These are phyloP conservation scores for Chalciporus pseudorubinellus DNA, from an alignment of 768 basidiomycete species.

Conservation along the genomic window DNA sequence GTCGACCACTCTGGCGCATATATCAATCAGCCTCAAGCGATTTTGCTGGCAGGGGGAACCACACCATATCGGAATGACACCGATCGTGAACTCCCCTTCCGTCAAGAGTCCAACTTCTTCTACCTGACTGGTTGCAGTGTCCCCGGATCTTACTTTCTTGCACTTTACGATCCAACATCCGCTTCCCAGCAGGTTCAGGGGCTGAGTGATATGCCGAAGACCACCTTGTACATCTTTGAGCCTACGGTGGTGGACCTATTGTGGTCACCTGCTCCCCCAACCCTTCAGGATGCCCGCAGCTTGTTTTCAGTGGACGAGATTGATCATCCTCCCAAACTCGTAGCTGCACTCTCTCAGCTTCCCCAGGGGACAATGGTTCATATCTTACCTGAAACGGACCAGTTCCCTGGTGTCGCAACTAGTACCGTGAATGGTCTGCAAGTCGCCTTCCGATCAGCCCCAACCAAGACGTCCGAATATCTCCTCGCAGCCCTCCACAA, in stretches of 20 bases:
- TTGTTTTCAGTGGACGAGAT: constrained; percentile 63
- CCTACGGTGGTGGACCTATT: constrained; percentile 70
- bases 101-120: constrained; percentile 83
- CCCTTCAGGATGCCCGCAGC: constrained; percentile 52
- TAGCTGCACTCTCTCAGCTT: constrained; percentile 44
- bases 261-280: constrained; percentile 87
- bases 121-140: constrained; percentile 81
- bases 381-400: constrained; percentile 46
- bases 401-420: constrained; percentile 18
- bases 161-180: constrained; percentile 47
- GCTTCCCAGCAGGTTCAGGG: constrained; percentile 33
- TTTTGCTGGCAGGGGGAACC: constrained; percentile 64
- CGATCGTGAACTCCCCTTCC: constrained; percentile 74
- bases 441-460: not conserved
- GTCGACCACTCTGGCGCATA: not conserved
- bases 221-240: constrained; percentile 78
- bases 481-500: constrained; percentile 78
- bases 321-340: constrained; percentile 47
- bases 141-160: constrained; percentile 65
- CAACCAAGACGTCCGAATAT: constrained; percentile 35
- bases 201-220: constrained; percentile 36
- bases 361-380: constrained; percentile 61
- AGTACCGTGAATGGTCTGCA: constrained; percentile 9
- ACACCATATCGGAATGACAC: constrained; percentile 76
- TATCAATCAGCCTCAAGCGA: constrained; percentile 59